phyloP scores from a whole-genome alignment of 129 eudicot genomes.

The Pittosporum tobira region DNA sequence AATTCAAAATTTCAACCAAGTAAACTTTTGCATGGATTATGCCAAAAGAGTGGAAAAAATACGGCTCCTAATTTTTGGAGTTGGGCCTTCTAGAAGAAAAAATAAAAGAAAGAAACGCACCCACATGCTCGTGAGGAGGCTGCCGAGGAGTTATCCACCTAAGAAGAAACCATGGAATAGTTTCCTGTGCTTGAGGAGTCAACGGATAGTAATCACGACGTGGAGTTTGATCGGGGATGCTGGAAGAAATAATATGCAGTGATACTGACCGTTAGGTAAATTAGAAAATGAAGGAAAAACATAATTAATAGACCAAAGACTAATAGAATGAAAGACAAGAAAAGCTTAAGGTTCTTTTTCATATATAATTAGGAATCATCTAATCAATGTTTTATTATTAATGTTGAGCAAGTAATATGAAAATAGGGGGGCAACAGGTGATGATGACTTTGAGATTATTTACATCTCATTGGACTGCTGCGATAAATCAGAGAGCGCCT shows the following conservation, averaged over 20 bases:
- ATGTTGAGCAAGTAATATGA: neutral
- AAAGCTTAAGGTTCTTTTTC: neutral
- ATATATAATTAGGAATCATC: no score
- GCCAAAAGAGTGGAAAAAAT: neutral
- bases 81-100: neutral
- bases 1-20: neutral
- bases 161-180: conserved; percentile 63
- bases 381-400: neutral
- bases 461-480: no score
- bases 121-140: conserved; percentile 74
- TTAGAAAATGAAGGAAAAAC: no score
- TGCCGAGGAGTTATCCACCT: conserved; percentile 67
- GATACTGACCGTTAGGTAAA: neutral
- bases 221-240: conserved; percentile 81
- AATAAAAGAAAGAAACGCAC: conserved; percentile 19
- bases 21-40: neutral
- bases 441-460: no score
- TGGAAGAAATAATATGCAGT: neutral
- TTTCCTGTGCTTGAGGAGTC: conserved; percentile 59
- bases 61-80: neutral
- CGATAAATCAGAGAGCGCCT: no score
- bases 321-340: neutral
- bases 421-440: no score
- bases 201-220: conserved; percentile 74
- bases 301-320: neutral